phyloP scores from a whole-genome alignment of 257 asterid species.

The Oldenlandia corymbosa region DNA sequence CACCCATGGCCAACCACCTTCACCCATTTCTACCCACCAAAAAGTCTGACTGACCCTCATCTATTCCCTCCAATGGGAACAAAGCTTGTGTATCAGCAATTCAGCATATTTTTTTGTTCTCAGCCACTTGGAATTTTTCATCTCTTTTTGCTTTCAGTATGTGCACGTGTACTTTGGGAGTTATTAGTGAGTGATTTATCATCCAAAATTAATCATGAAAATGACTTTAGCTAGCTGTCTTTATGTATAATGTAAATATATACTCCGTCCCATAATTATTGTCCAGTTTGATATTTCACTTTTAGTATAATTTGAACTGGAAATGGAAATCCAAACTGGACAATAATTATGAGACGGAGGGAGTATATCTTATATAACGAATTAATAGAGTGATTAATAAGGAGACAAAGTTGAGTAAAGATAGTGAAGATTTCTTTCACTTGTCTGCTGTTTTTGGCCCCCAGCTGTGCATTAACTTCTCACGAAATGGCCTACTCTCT shows the following conservation, averaged over 20 bases:
- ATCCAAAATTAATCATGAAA: too few species aligned
- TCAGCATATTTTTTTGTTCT: conserved; percentile 13
- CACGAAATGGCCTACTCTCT: too few species aligned
- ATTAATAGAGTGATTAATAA: conserved; percentile 6
- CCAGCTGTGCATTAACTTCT: too few species aligned
- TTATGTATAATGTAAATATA: background rate
- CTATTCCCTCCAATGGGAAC: conserved; percentile 28
- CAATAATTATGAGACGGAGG: too few species aligned
- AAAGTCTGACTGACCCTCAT: conserved; percentile 20
- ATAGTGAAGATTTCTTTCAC: background rate
- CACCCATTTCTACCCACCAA: conserved; percentile 80
- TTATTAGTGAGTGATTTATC: background rate
- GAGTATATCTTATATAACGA: too few species aligned
- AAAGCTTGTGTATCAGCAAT: conserved; percentile 3
- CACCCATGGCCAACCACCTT: conserved; percentile 62
- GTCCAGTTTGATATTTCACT: too few species aligned
- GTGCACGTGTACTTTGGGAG: conserved; percentile 10
- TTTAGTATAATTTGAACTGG: too few species aligned
- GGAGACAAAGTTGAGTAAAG: background rate
- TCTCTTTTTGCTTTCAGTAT: background rate
- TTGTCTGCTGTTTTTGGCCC: background rate
- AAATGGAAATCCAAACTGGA: too few species aligned
- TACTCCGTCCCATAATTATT: too few species aligned
- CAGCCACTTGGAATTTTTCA: background rate
- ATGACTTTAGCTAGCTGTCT: background rate